These are phyloP conservation scores for Penicillium brasilianum DNA, from an alignment of 2,329 filamentous ascomycete species.

Conservation along the genomic window DNA sequence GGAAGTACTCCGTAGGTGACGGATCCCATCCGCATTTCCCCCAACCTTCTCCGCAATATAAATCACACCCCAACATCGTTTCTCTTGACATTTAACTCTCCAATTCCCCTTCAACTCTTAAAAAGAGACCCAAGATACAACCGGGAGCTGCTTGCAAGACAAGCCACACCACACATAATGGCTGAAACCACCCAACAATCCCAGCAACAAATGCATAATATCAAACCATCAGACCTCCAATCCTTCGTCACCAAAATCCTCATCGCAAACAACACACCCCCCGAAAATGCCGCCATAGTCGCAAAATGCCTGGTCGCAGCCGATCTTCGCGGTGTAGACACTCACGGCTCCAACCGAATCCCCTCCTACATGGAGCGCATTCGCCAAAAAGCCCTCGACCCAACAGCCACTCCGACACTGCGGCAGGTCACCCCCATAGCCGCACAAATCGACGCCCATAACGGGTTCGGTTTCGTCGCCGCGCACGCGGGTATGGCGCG, in stretches of 20 bases:
- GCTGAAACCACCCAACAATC: constrained; percentile 13
- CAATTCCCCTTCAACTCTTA: neutral
- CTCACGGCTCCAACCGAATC: constrained; percentile 77
- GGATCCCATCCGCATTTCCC: constrained; percentile 6
- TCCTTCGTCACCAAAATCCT: constrained; percentile 38
- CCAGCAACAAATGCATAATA: constrained; percentile 23
- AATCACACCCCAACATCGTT: neutral
- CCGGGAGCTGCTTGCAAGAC: too few species aligned
- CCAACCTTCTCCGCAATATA: constrained; percentile 9
- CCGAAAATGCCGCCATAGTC: constrained; percentile 64
- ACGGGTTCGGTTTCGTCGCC: constrained; percentile 77
- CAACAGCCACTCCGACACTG: constrained; percentile 63
- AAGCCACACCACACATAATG: constrained; percentile 11
- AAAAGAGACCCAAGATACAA: neutral
- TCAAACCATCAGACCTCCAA: constrained; percentile 24
- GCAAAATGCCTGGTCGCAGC: constrained; percentile 73
- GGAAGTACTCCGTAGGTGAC: constrained; percentile 7
- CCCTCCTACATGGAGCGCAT: constrained; percentile 78
- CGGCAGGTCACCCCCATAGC: constrained; percentile 71
- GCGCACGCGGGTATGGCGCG: constrained; percentile 68
- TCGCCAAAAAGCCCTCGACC: constrained; percentile 69
- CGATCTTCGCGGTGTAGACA: constrained; percentile 79
- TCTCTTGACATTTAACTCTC: neutral
- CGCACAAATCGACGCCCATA: constrained; percentile 69
- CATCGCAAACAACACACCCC: constrained; percentile 59